Base-by-base conservation (phyloP, 106 monocot genomes). In the Iris macrosiphon region DNA sequence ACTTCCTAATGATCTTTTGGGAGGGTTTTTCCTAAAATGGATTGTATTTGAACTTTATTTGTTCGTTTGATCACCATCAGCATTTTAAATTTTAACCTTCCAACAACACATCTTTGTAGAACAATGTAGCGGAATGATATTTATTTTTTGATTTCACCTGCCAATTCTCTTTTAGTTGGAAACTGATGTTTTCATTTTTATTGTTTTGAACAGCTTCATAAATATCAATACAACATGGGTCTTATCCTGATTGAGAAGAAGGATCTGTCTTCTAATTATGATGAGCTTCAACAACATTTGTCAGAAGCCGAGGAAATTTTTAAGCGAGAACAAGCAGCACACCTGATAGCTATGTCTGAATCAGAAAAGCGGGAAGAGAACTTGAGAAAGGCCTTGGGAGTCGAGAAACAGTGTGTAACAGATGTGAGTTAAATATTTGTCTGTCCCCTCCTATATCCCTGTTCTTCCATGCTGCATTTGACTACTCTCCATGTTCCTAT, bases 171-270 rank as follows among this genome's bases (percentile, higher is more conserved):
- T 55, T 5, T 31, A n/a, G 6, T 39, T 27, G 9, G 6, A 18
- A 39, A 13, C 19, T 17, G 0, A 45, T 39, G 4, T 15, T 59
- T 20, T 62, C 13, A 51, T 47, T 29, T n/a, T 23, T 16, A 25
- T 48, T 40, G 21, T 6, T 23, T 26, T 49, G 22, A n/a, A 47
- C 89, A 89, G 95, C 77, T 83, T 46, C 80, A 90, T 68, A 87
- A 98, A 6, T 98, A 87, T 30, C 89, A 91, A 62, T 87, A 87
- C 48, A 83, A 83, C 45, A 80, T 98, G 98, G 98, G 98, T 13
- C 77, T 98, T 56, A 69, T 98, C 4, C 63, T 98, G 42, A 98
- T 91, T 61, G 87, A 98, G 64, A 98, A 98, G 67, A 91, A 87
- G 49, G 83, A 98, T 11, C 83, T 79, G 83, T 37, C 72, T 24